Conservation (phyloP, 2,329 filamentous ascomycete species). For the Fusarium avenaceum region DNA sequence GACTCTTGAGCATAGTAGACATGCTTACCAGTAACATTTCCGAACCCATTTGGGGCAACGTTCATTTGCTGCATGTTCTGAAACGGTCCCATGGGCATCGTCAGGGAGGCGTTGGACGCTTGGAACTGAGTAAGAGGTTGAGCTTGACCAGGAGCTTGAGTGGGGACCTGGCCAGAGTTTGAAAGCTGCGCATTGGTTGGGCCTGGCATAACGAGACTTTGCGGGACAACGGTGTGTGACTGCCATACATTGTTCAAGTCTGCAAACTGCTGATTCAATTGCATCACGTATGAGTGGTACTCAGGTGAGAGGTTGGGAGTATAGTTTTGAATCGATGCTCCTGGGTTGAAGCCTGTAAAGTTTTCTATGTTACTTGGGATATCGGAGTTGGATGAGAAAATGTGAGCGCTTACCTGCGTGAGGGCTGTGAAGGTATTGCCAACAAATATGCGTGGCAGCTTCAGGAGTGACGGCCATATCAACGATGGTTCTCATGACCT, state of each 20-base stretch:
- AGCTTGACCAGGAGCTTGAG: background rate
- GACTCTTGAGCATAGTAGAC: background rate
- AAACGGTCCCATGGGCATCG: background rate
- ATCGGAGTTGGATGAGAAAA: background rate
- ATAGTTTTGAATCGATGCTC: background rate
- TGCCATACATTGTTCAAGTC: background rate
- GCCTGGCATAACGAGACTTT: background rate
- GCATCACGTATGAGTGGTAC: background rate
- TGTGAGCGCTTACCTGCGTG: constrained; percentile 3
- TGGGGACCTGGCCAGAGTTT: background rate
- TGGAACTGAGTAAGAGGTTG: background rate
- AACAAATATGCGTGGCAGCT: constrained; percentile 9
- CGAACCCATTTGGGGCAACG: background rate
- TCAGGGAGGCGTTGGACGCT: background rate
- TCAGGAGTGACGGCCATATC: constrained; percentile 6
- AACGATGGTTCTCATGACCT: constrained; percentile 6
- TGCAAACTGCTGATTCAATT: background rate
- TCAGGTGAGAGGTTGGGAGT: background rate
- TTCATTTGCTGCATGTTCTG: constrained; percentile 5
- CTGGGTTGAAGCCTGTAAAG: background rate
- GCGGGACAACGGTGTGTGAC: background rate
- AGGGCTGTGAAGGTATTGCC: constrained; percentile 18
- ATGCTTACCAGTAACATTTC: background rate
- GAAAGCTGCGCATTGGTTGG: background rate
- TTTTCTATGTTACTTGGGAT: background rate